Evolutionary conservation across 2,329 filamentous ascomycete genomes (phyloP), one percentile per base, ranked within the genome.

Genomic region (Dendryphion nanum): DNA sequence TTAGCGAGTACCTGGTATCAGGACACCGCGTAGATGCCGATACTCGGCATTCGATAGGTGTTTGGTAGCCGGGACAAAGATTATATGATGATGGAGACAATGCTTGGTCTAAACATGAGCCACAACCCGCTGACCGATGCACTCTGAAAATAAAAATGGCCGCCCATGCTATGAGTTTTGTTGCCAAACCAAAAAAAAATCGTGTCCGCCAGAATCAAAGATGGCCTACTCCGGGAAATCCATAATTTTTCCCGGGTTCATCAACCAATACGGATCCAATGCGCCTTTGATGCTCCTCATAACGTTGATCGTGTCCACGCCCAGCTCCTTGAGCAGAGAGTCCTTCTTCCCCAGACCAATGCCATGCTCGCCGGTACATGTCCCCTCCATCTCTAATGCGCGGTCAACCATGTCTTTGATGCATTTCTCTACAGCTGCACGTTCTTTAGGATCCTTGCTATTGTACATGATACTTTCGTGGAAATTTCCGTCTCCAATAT

Each of bases 401-500:
- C 88, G 79, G 50, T 85, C 78, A 15, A 95, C 88, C 89, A 96
- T 95, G 52, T 89, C 84, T 59, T 90, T 82, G 32, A 96, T 88
- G 47, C 87, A 89, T 38, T 75, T 77, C 61, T 93, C 86, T 2
- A 93, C 88, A 50, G 85, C 86, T 29, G 77, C 82, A 39, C 78
- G 78, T 66, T 95, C 86, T 18, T 74, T 79, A 3, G 79, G 75
- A 38, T 89, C 74, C 17, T 73, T 76, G 18, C 78, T 78, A 66
- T 93, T 81, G 63, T 95, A 96, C 69, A 96, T 84, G 67, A 96
- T 93, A 59, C 85, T 87, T 61, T 90, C 84, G 63, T 96, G 90
- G 70, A 96, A 96, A 66, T 96, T 96, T 24, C 90, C 90, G 59
- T 95, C 90, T 10, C 90, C 90, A 40, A 96, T 85, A 58, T 96